phyloP scores from a whole-genome alignment of 1,284 basidiomycete genomes.

The Lignosus rhinocerotis region DNA sequence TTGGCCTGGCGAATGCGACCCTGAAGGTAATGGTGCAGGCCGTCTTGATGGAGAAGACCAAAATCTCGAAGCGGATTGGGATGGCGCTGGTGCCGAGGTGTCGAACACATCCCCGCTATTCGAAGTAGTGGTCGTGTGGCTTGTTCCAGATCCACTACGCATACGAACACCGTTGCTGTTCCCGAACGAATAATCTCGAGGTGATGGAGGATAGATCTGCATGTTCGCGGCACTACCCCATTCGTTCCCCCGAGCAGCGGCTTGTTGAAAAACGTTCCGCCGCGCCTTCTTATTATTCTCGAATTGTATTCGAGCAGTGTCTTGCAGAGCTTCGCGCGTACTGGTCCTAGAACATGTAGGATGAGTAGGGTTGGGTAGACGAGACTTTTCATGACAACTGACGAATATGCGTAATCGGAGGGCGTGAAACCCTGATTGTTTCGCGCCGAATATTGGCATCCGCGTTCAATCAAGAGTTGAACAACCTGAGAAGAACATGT shows the following conservation, averaged over 20 bases:
- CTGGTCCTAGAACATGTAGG: slow-evolving; percentile 55
- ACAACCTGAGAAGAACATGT: slow-evolving; percentile 57
- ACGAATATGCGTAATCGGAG: slow-evolving; percentile 92
- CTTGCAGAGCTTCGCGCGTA: slow-evolving; percentile 74
- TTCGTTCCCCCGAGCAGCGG: slow-evolving; percentile 62
- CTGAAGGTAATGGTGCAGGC: slow-evolving; percentile 34
- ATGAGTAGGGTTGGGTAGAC: background rate
- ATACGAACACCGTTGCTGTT: slow-evolving; percentile 46
- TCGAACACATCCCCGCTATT: slow-evolving; percentile 69
- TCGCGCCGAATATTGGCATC: slow-evolving; percentile 77
- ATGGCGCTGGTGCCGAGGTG: slow-evolving; percentile 27
- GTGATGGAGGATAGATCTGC: slow-evolving; percentile 29
- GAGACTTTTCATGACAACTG: slow-evolving; percentile 32
- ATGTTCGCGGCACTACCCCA: slow-evolving; percentile 44
- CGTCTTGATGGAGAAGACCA: slow-evolving; percentile 38
- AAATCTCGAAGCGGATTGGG: slow-evolving; percentile 37
- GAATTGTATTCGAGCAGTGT: slow-evolving; percentile 71
- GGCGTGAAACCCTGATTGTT: slow-evolving; percentile 93
- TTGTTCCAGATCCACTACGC: slow-evolving; percentile 79
- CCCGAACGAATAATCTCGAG: slow-evolving; percentile 22
- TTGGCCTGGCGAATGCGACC: slow-evolving; percentile 53
- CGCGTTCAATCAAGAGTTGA: slow-evolving; percentile 85
- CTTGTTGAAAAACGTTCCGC: slow-evolving; percentile 65
- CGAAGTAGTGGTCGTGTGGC: slow-evolving; percentile 70
- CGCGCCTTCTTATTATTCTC: slow-evolving; percentile 77